A percentile compares a stretch with the other conserved stretches of the same genome.
Conservation (phyloP, 768 basidiomycete genomes). For the Podaxis pistillaris region DNA sequence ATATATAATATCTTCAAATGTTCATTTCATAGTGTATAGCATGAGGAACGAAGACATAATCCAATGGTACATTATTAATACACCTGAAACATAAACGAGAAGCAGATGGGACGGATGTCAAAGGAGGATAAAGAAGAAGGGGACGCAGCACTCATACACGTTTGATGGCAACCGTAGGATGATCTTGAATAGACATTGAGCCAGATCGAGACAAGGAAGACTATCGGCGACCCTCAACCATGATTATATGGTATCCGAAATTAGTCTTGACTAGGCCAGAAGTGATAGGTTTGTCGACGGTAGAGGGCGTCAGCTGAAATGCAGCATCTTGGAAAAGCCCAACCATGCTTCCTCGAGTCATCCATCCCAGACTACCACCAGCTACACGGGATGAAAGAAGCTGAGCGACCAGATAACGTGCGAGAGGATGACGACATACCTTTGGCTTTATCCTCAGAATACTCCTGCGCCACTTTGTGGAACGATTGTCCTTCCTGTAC, state of each 20-base stretch:
- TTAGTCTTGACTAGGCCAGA: slow-evolving; percentile 80
- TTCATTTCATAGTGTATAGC: not conserved
- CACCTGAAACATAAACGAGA: not conserved
- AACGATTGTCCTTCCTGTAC: slow-evolving; percentile 71
- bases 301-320: slow-evolving; percentile 75
- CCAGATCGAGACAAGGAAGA: not conserved
- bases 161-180: not conserved
- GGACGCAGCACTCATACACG: no score
- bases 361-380: slow-evolving; percentile 87
- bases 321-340: slow-evolving; percentile 90
- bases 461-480: slow-evolving; percentile 87
- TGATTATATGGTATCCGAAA: slow-evolving; percentile 87
- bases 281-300: slow-evolving; percentile 72
- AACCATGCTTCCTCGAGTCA: slow-evolving; percentile 85
- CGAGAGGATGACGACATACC: slow-evolving; percentile 33
- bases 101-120: not conserved
- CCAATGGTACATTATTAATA: not conserved
- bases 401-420: not conserved
- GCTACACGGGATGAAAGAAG: slow-evolving; percentile 38
- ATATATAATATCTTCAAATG: not conserved
- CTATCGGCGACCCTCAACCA: slow-evolving; percentile 76
- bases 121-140: not conserved
- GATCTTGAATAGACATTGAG: not conserved
- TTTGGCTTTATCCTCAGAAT: slow-evolving; percentile 91
- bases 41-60: not conserved